Evolutionary conservation across 768 basidiomycete species (phyloP), one percentile per base, ranked within the genome.

Genomic region (Xerocomus potaroensis): DNA sequence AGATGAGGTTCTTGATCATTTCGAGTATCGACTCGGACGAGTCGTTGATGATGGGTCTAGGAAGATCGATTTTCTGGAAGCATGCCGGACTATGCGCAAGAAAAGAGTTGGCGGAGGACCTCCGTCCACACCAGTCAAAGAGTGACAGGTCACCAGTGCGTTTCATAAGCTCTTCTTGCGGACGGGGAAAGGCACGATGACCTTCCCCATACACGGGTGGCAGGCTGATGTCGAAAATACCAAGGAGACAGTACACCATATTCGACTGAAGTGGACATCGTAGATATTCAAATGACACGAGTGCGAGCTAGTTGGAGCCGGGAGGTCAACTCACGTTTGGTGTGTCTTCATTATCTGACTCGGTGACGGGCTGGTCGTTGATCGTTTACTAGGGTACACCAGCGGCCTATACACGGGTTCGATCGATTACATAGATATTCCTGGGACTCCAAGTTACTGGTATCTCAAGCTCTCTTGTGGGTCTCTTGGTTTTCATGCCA

Each of bases 251-350:
- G 45, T 66, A 66, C 9, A 63, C 55, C 50, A 50, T 57, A 30
- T 66, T 65, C 65, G 18, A 57, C 47, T 23, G n/a, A n/a, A n/a
- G n/a, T n/a, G n/a, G n/a, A n/a, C n/a, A n/a, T n/a, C n/a, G n/a
- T 45, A 80, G 78, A 45, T 77, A 68, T 55, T 53, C 66, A 22
- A 76, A 83, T 49, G 72, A 67, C 8, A 55, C 72, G 4, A 52
- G 50, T 7, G 70, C 73, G 1, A 48, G 66, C 29, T 21, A 51
- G 0, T 62, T 78, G 34, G 84, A 88, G 57, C 77, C 78, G 24
- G 90, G 90, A 62, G 90, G 90, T 4, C 69, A 80, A 1, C 81
- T 91, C 58, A 79, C 76, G 0, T 71, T 91, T 63, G 88, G 87
- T 76, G 59, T 31, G 70, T 58, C 21, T 23, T 37, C 19, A 6